phyloP scores from a whole-genome alignment of 306 rosid species.

The Vigna nakashimae region DNA sequence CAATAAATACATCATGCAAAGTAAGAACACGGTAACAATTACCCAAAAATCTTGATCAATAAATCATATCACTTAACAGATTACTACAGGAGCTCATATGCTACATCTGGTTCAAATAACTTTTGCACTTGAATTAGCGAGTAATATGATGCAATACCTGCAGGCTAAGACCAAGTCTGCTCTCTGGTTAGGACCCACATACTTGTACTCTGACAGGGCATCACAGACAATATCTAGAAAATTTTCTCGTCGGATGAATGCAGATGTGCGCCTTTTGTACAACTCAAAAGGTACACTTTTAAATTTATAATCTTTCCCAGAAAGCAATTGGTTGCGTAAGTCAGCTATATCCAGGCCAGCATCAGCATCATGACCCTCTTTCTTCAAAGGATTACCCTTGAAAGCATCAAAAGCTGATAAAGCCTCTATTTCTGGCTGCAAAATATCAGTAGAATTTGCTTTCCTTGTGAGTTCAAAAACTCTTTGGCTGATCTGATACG shows the following conservation, averaged over 20 bases:
- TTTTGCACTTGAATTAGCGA: conserved; percentile 4
- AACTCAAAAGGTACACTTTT: conserved; percentile 76
- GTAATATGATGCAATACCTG: conserved; percentile 62
- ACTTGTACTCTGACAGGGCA: conserved; percentile 86
- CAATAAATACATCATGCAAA: neutral
- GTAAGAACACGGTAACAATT: neutral
- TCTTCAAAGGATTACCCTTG: conserved; percentile 44
- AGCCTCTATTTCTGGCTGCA: conserved; percentile 53
- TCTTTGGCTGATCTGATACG: conserved; percentile 83
- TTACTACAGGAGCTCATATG: conserved; percentile 5
- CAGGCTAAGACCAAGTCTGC: conserved; percentile 82
- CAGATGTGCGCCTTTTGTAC: conserved; percentile 83
- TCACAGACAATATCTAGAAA: conserved; percentile 83
- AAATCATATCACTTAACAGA: neutral
- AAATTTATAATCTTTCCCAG: conserved; percentile 49
- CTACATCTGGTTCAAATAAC: neutral
- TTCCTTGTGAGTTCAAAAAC: conserved; percentile 74
- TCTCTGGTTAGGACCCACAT: conserved; percentile 92
- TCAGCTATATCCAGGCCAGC: conserved; percentile 42
- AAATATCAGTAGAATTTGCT: conserved; percentile 48
- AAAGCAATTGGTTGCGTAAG: conserved; percentile 41
- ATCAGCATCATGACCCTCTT: conserved; percentile 32
- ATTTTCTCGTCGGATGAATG: conserved; percentile 64
- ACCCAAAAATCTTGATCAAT: conserved; percentile 16
- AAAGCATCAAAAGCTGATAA: conserved; percentile 45